These are phyloP conservation scores for Colletotrichum gigasporum DNA, from an alignment of 2,329 filamentous ascomycete species.

Conservation along the genomic window DNA sequence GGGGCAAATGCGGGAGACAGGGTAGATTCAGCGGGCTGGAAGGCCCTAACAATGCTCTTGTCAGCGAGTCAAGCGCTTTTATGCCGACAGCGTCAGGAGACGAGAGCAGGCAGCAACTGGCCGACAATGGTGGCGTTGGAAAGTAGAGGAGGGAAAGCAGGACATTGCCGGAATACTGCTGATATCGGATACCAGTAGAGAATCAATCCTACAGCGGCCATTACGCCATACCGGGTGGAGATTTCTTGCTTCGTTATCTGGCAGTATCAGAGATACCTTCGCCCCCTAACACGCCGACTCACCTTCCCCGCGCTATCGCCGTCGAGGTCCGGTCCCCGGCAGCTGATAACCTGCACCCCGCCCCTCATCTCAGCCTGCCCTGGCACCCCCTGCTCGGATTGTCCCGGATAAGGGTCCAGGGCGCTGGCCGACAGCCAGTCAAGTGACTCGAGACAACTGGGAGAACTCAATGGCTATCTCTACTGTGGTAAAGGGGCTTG, in stretches of 20 bases:
- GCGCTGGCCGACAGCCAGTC: neutral
- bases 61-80: too few relatives aligned
- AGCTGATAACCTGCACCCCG: constrained; percentile 7
- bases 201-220: too few relatives aligned
- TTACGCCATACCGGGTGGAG: too few relatives aligned
- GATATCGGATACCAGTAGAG: too few relatives aligned
- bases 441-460: neutral
- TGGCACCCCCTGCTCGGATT: constrained; percentile 8
- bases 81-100: too few relatives aligned
- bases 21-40: too few relatives aligned
- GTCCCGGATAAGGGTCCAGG: constrained; percentile 10
- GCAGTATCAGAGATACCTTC: constrained; percentile 1
- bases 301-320: neutral
- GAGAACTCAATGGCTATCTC: neutral
- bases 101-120: too few relatives aligned
- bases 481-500: neutral
- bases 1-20: neutral
- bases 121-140: too few relatives aligned
- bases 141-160: too few relatives aligned
- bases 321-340: constrained; percentile 14
- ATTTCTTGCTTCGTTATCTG: neutral
- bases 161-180: too few relatives aligned
- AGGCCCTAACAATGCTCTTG: too few relatives aligned
- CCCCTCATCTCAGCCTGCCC: neutral
- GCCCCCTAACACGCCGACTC: neutral